Percentiles rank a stretch among this genome's conserved stretches.
These are phyloP conservation scores for Ramaria sp. DNA, from an alignment of 768 basidiomycete species.

Conservation along the genomic window DNA sequence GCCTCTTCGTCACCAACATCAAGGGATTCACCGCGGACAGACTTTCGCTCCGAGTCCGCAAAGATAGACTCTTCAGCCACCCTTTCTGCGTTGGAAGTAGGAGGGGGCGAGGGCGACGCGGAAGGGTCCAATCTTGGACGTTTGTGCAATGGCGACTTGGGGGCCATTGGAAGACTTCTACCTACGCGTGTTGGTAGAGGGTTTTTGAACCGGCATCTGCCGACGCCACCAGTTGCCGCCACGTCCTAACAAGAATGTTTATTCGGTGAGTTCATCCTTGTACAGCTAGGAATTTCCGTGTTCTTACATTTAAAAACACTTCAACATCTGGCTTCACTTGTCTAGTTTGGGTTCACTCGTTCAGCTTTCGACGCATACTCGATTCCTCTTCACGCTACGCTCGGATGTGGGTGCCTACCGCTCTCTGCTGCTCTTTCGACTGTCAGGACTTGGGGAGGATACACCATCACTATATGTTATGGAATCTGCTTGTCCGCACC, in stretches of 20 bases:
- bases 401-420: constrained; percentile 48
- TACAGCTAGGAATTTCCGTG: neutral
- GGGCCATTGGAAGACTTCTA: neutral
- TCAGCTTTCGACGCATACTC: constrained; percentile 35
- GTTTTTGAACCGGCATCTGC: neutral
- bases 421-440: constrained; percentile 54
- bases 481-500: constrained; percentile 73
- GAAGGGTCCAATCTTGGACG: constrained; percentile 26
- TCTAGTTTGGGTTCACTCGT: constrained; percentile 12
- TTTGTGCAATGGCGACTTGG: constrained; percentile 21
- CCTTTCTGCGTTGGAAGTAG: neutral
- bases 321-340: neutral
- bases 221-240: neutral
- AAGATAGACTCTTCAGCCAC: neutral
- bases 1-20: constrained; percentile 24
- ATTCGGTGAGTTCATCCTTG: no score
- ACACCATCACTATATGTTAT: constrained; percentile 49
- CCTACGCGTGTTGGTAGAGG: neutral
- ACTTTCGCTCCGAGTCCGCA: neutral
- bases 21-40: neutral
- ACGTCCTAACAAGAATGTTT: no score
- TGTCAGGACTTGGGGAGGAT: constrained; percentile 24
- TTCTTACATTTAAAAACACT: neutral
- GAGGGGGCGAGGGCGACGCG: constrained; percentile 12
- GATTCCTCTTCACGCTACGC: constrained; percentile 51